Percentiles rank a stretch among this genome's conserved stretches.
Evolutionary conservation across 106 monocot genomes (phyloP).

Genomic region (Posidonia australis): DNA sequence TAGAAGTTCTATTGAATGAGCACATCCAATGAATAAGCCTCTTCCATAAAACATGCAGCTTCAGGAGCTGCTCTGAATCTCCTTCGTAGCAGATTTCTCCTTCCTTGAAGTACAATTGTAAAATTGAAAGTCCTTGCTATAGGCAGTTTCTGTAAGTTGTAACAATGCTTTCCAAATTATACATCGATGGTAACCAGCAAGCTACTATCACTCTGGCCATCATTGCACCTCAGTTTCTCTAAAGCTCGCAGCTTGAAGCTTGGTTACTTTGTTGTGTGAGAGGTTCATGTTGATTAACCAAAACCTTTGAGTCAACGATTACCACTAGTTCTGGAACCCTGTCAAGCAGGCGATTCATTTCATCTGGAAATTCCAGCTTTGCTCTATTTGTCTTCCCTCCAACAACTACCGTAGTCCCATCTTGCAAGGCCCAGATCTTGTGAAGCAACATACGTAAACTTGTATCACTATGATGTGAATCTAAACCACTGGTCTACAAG

Average conservation of each 20-base stretch:
- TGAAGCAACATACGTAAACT: background rate
- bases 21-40: no score
- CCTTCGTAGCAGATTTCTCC: no score
- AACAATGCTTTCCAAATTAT: no score
- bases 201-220: no score
- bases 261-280: background rate
- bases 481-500: background rate
- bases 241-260: background rate
- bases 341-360: conserved; percentile 70
- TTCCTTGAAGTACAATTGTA: no score
- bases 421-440: conserved; percentile 97
- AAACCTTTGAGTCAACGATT: conserved; percentile 5
- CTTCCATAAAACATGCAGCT: no score
- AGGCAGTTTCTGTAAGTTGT: no score
- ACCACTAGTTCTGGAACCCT: conserved; percentile 67
- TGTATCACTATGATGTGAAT: background rate
- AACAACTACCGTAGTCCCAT: conserved; percentile 74
- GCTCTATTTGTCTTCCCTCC: conserved; percentile 90
- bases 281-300: background rate
- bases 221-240: background rate
- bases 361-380: conserved; percentile 83
- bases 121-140: no score
- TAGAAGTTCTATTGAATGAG: no score
- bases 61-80: no score
- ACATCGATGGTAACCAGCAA: background rate